Base-by-base conservation (phyloP, 1,139 yeast genomes). In the Blastobotrys indianensis region DNA sequence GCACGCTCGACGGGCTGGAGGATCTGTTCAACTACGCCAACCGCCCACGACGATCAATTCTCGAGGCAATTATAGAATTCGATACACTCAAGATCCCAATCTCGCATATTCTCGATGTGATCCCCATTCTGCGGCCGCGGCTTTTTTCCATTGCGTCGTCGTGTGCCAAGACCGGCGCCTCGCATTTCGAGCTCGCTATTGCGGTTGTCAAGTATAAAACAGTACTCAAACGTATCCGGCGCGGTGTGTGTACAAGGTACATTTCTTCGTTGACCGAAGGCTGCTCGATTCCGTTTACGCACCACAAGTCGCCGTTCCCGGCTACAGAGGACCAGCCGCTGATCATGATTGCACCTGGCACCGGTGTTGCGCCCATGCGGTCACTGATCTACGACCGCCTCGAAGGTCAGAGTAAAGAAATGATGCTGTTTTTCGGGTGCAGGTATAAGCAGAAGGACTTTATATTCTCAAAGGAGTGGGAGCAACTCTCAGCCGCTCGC, bases 181-280 rank as follows among this genome's bases (percentile, higher is more conserved):
- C 31, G 44, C 6, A 65, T 62, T 66, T 83, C 4, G 88, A 82
- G 51, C 67, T 92, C 15, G 79, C 87, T 0, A 74, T 87, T 8
- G 97, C 95, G 0, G 72, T 90, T 34, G 97, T 92, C 1, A 87
- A 85, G 62, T 92, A 92, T 59, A 80, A 77, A 58, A 92, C 99
- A 0, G 79, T 85, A 49, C 74, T 92, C 38, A 74, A 90, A 51
- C 72, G 88, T 44, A 70, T 81, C 4, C 75, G 99, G 56, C 73
- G 75, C 43, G 99, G 99, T 0, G 71, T 88, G 6, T 88, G 97
- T 60, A 82, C 97, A 0, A 72, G 76, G 33, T 92, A 92, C 85
- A 55, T 92, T 30, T 76, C 79, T 48, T 62, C 63, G 2, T 67
- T 87, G 23, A 41, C 58, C 0, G 57, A 51, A 0, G 79, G 78